Percentiles rank a stretch among this genome's conserved stretches.
Evolutionary conservation across 2,329 filamentous ascomycete genomes (phyloP).

Genomic region (Xylaria hypoxylon): DNA sequence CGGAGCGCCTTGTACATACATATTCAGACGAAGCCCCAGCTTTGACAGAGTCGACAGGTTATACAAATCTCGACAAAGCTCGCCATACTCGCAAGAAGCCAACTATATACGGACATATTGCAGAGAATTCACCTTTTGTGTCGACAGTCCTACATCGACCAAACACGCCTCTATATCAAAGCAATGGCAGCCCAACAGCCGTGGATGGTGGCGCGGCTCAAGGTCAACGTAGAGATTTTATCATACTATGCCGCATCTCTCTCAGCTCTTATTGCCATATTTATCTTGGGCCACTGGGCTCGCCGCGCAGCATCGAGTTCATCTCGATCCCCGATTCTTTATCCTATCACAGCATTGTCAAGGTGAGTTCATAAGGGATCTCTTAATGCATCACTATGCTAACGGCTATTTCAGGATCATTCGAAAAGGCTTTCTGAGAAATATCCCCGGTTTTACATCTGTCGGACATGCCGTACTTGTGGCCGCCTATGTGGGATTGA

Average conservation of each 20-base stretch:
- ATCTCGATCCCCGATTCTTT: slow-evolving; percentile 38
- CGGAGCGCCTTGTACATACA: not conserved
- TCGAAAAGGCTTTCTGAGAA: slow-evolving; percentile 48
- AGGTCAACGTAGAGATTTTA: slow-evolving; percentile 35
- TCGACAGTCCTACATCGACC: not conserved
- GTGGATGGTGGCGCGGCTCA: slow-evolving; percentile 36
- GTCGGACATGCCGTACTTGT: slow-evolving; percentile 54
- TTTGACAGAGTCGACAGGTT: slow-evolving; percentile 6
- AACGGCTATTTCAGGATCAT: slow-evolving; percentile 34
- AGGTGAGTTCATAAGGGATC: slow-evolving; percentile 39
- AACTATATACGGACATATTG: not conserved
- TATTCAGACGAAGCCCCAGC: not conserved
- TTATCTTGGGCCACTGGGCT: slow-evolving; percentile 46
- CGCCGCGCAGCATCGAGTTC: slow-evolving; percentile 37
- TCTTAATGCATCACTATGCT: slow-evolving; percentile 8
- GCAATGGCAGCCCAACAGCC: slow-evolving; percentile 10
- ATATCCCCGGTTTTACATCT: slow-evolving; percentile 54
- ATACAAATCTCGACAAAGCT: not conserved
- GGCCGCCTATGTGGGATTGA: slow-evolving; percentile 51
- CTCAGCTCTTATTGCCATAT: slow-evolving; percentile 44
- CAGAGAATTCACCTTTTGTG: not conserved
- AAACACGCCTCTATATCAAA: not conserved
- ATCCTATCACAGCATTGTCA: slow-evolving; percentile 41
- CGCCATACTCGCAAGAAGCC: not conserved
- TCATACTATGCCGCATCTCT: slow-evolving; percentile 44